Evolutionary conservation across 1,284 basidiomycete genomes (phyloP), one percentile per base, ranked within the genome.

Genomic region (Quambalaria eucalypti): DNA sequence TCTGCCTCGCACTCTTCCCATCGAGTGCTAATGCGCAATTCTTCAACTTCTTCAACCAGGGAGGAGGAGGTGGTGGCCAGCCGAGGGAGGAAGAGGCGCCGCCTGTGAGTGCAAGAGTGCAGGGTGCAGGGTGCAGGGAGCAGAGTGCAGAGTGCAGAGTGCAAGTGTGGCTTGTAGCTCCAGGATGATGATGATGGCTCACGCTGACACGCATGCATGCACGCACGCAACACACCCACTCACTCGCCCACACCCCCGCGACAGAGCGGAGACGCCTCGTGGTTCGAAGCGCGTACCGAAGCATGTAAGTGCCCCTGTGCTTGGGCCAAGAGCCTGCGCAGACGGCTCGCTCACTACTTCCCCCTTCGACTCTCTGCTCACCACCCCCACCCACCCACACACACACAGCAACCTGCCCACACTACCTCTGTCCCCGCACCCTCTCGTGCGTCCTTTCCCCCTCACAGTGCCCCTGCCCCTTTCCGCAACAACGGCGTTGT

Each of bases 391-490:
- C 26, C 47, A 8, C 25, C n/a, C 28, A 7, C 28, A 4, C 21
- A n/a, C 25, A 10, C 21, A 26, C 30, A 50, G 68, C 68, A 0
- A 56, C 62, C 3, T 70, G 68, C 50, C 63, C 57, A 1, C 54
- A 61, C 36, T 69, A 67, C 50, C 56, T 71, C 19, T 71, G 68
- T 50, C 68, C 68, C 9, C 59, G 65, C 23, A 71, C 68, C 4
- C 63, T 71, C 2, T 64, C 63, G n/a, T 71, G 68, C 55, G 68
- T 71, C n/a, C 46, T 59, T 8, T 57, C 58, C 21, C 68, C 68
- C n/a, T 62, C 65, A 8, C 59, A 69, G 42, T 71, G 68, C 50
- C 68, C 68, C 25, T 71, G 68, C 30, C 68, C 68, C 2, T 67
- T 71, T 49, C 65, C 62, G 21, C 67, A 71, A 26, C 64, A 68